Percentiles rank a stretch among this genome's conserved stretches.
Conservation (phyloP, 2,329 filamentous ascomycete genomes). For the Teratosphaeria destructans region DNA sequence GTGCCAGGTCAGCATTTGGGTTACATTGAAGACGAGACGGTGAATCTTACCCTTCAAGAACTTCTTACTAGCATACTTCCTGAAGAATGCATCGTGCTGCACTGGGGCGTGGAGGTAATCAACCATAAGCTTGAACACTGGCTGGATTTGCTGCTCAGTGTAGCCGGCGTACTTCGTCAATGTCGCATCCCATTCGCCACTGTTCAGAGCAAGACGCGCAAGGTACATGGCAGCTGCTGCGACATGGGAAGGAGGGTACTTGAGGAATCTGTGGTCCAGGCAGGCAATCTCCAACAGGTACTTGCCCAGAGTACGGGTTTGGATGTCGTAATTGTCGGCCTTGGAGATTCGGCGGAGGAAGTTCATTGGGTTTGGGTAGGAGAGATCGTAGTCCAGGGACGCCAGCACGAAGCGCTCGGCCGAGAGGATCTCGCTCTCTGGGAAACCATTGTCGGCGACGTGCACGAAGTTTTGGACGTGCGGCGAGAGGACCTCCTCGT, state of each 20-base stretch:
- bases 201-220: constrained; percentile 77
- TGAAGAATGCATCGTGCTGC: constrained; percentile 94
- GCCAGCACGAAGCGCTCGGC: constrained; percentile 92
- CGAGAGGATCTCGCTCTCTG: constrained; percentile 85
- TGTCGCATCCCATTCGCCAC: constrained; percentile 84
- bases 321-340: constrained; percentile 98
- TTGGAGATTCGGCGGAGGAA: constrained; percentile 97
- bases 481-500: constrained; percentile 93
- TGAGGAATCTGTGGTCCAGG: constrained; percentile 87
- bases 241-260: constrained; percentile 77
- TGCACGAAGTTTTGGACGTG: constrained; percentile 96
- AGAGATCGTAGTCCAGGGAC: constrained; percentile 90
- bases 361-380: constrained; percentile 99
- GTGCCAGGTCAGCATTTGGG: constrained; percentile 13
- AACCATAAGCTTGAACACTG: constrained; percentile 87
- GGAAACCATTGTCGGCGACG: constrained; percentile 93
- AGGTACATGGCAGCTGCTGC: constrained; percentile 93
- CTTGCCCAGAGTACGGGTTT: constrained; percentile 92
- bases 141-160: constrained; percentile 82
- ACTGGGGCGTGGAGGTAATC: constrained; percentile 90
- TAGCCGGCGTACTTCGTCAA: constrained; percentile 88
- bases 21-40: constrained; percentile 2
- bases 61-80: constrained; percentile 99
- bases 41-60: constrained; percentile 78
- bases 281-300: constrained; percentile 96